phyloP scores from a whole-genome alignment of 805 yeast species.

The Lipomyces japonicus region DNA sequence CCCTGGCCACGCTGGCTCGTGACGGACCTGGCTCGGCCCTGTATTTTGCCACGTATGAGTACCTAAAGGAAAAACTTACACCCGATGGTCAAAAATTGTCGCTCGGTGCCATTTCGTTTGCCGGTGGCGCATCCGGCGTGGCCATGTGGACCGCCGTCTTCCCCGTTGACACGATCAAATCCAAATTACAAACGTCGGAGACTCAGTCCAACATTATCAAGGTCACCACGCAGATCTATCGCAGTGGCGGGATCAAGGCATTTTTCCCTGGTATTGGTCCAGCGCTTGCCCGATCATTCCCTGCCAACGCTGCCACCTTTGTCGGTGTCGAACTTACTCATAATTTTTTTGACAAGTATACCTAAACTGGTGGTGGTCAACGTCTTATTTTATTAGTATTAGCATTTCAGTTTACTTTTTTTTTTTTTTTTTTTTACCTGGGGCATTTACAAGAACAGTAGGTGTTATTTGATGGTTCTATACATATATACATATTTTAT shows the following conservation, averaged over 20 bases:
- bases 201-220: slow-evolving; percentile 52
- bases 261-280: slow-evolving; percentile 98
- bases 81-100: slow-evolving; percentile 51
- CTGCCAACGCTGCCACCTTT: slow-evolving; percentile 99
- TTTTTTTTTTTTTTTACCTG: too few relatives aligned
- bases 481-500: too few relatives aligned
- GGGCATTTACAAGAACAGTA: too few relatives aligned
- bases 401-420: background rate
- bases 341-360: slow-evolving; percentile 33
- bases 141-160: slow-evolving; percentile 95
- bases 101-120: slow-evolving; percentile 69
- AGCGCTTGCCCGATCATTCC: slow-evolving; percentile 89
- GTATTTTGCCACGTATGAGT: slow-evolving; percentile 92
- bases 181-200: slow-evolving; percentile 67
- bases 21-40: slow-evolving; percentile 98
- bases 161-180: slow-evolving; percentile 94
- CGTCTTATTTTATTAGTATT: background rate
- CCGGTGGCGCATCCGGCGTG: slow-evolving; percentile 96
- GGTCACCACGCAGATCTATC: slow-evolving; percentile 67
- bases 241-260: slow-evolving; percentile 76
- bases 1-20: slow-evolving; percentile 86
- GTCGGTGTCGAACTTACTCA: slow-evolving; percentile 85
- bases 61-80: slow-evolving; percentile 61
- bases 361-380: background rate
- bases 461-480: too few relatives aligned